Evolutionary conservation across 225 moss, liverwort and hornwort genomes (phyloP), one percentile per base, ranked within the genome.

Genomic region (Physcomitrium patens): DNA sequence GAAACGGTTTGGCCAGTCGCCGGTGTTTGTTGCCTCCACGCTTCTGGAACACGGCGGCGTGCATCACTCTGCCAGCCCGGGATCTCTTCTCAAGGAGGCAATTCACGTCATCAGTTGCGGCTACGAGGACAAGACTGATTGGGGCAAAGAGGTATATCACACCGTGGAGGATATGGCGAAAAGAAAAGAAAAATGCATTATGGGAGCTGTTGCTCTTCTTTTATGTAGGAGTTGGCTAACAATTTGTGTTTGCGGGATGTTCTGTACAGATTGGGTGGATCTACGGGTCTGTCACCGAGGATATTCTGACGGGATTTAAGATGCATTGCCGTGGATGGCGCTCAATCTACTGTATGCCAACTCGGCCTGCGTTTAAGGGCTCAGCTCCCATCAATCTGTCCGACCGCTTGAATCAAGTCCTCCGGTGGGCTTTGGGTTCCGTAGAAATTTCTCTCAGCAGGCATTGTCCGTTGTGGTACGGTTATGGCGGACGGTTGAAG

Each of bases 311-410:
- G 10, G 95, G 95, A 1, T 96, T 96, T 76, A 96, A 96, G 83
- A 96, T 96, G 95, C 95, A 96, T 65, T 93, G 93, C 26, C 90
- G 95, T 0, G 95, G 95, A 0, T 96, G 95, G 95, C 85, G 95
- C 4, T 96, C 95, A 0, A 91, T 96, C n/a, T 96, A 96, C 26
- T 96, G 95, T 68, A 93, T 96, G 93, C 95, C 95, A 4, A 68
- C 65, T 0, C 85, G 93, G 28, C 81, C 93, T 15, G 95, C 95
- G 14, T 96, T 96, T 70, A 96, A 96, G 82, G 95, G 95, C 16
- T 96, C 95, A 0, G 95, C 95, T 0, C 95, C 95, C 4, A 96
- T 96, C 62, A 96, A 96, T 84, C 79, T 96, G 8, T 93, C 93
- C 0, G 95, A 96, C 81, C 91, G 95, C 31, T 20, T 96, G 62